Evolutionary conservation across 2,329 filamentous ascomycete species (phyloP).

Genomic region (Cladosporium sp.): DNA sequence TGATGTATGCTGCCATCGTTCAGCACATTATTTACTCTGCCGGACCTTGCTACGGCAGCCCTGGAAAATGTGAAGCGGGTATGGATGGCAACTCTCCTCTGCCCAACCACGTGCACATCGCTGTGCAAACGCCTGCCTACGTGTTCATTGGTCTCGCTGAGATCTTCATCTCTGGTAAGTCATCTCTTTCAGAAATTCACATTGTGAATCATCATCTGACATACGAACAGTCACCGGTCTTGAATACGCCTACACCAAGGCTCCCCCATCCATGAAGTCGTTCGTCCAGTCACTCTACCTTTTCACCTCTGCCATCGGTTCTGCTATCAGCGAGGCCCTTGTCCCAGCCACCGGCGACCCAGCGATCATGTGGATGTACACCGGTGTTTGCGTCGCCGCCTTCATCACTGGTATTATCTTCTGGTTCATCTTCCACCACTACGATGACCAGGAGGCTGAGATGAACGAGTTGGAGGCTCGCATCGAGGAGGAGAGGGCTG

Average conservation of each 20-base stretch:
- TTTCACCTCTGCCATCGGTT: constrained; percentile 56
- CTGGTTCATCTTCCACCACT: constrained; percentile 32
- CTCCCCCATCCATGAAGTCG: constrained; percentile 44
- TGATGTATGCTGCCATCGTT: constrained; percentile 53
- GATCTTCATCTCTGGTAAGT: constrained; percentile 35
- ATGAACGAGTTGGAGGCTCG: constrained; percentile 45
- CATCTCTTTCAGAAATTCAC: too few relatives aligned
- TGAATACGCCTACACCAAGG: constrained; percentile 46
- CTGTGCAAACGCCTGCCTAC: constrained; percentile 43
- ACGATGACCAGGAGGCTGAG: constrained; percentile 46
- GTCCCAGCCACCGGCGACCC: constrained; percentile 60
- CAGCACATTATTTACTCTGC: constrained; percentile 54
- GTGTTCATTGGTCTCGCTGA: constrained; percentile 43
- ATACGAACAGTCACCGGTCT: constrained; percentile 43
- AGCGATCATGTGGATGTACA: constrained; percentile 59
- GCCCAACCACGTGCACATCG: constrained; percentile 43
- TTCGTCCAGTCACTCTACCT: constrained; percentile 43
- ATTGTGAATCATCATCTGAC: too few relatives aligned
- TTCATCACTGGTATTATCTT: constrained; percentile 23
- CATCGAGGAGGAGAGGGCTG: neutral
- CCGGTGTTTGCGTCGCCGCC: constrained; percentile 22
- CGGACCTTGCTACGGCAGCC: constrained; percentile 48
- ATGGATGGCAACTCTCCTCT: constrained; percentile 27
- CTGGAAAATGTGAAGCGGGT: constrained; percentile 32
- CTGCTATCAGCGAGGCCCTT: constrained; percentile 58